These are phyloP conservation scores for Phaeophleospora eucalypticola DNA, from an alignment of 2,329 filamentous ascomycete genomes.

Conservation along the genomic window DNA sequence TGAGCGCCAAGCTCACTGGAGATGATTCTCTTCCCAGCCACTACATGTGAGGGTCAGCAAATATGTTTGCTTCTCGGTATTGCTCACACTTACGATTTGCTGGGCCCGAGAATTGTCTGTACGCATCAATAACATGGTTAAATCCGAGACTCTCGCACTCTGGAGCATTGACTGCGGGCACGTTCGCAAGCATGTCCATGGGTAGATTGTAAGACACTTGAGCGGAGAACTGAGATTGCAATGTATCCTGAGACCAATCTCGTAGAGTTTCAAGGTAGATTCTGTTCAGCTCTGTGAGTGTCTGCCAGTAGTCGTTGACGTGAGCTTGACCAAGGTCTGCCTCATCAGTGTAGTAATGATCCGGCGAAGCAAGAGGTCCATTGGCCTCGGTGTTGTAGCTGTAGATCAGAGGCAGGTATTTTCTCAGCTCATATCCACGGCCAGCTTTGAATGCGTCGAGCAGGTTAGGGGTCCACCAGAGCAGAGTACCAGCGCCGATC, in stretches of 20 bases:
- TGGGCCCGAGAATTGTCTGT: constrained; percentile 34
- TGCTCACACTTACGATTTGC: constrained; percentile 22
- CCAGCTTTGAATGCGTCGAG: constrained; percentile 21
- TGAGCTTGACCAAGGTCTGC: constrained; percentile 21
- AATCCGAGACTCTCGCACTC: constrained; percentile 36
- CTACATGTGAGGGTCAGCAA: not conserved
- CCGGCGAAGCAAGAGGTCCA: constrained; percentile 20
- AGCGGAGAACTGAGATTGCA: constrained; percentile 28
- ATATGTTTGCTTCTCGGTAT: not conserved
- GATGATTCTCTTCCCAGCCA: constrained; percentile 30
- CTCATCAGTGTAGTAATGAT: constrained; percentile 24
- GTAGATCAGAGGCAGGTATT: constrained; percentile 32
- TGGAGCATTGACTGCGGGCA: constrained; percentile 32
- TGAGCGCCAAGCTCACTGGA: constrained; percentile 36
- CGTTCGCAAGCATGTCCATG: constrained; percentile 32
- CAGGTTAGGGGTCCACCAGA: constrained; percentile 29
- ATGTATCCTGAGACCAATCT: constrained; percentile 26
- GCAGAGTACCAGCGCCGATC: constrained; percentile 22
- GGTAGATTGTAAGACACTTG: constrained; percentile 36
- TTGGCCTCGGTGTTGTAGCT: constrained; percentile 20
- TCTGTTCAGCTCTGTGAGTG: constrained; percentile 30
- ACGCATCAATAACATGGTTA: constrained; percentile 30
- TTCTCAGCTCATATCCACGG: constrained; percentile 29
- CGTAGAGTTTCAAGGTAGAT: constrained; percentile 28
- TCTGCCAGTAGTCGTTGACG: constrained; percentile 30